Evolutionary conservation across 106 monocot species (phyloP).

Genomic region (Dendrobium huoshanense): DNA sequence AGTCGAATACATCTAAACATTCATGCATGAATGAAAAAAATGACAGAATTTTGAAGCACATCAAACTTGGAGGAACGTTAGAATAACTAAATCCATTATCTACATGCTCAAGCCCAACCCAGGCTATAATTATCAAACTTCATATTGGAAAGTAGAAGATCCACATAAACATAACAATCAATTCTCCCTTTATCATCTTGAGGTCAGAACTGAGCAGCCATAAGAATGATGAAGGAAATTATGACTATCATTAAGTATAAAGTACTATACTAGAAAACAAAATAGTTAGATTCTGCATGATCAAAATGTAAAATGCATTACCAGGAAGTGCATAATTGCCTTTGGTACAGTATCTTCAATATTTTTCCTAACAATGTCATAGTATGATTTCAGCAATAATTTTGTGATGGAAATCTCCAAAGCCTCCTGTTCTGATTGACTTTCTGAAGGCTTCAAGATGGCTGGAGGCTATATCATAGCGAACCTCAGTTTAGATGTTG

Average conservation of each 20-base stretch:
- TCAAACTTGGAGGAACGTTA: background rate
- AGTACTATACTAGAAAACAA: no score
- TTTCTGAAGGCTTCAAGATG: slow-evolving; percentile 77
- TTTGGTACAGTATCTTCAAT: slow-evolving; percentile 91
- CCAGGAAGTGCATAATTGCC: slow-evolving; percentile 99
- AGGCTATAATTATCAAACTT: no score
- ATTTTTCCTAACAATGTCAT: slow-evolving; percentile 93
- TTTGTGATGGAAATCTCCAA: slow-evolving; percentile 84
- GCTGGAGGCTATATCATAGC: slow-evolving; percentile 53
- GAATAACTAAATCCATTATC: background rate
- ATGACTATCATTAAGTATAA: no score
- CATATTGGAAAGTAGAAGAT: no score
- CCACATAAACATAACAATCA: no score
- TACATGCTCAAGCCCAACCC: no score
- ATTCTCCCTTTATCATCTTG: no score
- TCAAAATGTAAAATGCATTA: slow-evolving; percentile 16
- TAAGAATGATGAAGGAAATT: no score
- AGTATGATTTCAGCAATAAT: slow-evolving; percentile 82
- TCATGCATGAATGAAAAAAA: background rate
- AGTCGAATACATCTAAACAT: background rate
- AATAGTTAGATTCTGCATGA: background rate
- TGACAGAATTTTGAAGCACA: background rate
- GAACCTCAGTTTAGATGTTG: background rate
- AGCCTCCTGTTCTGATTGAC: slow-evolving; percentile 72
- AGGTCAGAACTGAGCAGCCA: no score